A percentile compares a stretch with the other conserved stretches of the same genome.
These are phyloP conservation scores for Globisporangium irregulare DNA, from an alignment of 352 stramenopile genomes.

Conservation along the genomic window DNA sequence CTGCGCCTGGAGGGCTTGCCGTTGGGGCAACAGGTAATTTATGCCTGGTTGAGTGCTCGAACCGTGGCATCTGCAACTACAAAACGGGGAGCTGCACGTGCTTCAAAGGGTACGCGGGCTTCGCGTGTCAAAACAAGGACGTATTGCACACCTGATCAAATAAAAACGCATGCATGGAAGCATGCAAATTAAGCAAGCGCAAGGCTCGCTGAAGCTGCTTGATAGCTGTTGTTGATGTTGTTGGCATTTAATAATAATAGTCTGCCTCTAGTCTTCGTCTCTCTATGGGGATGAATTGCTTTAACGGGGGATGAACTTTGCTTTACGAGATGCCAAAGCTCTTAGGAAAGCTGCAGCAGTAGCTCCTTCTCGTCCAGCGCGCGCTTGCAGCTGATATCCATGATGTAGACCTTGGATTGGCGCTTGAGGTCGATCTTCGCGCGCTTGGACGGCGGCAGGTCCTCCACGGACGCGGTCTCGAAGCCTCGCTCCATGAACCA, in stretches of 20 bases:
- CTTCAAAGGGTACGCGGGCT: slow-evolving; percentile 76
- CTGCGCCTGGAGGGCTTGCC: slow-evolving; percentile 32
- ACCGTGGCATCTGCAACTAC: slow-evolving; percentile 91
- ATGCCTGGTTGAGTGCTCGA: slow-evolving; percentile 92
- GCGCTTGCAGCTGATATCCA: slow-evolving; percentile 83
- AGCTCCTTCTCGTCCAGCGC: slow-evolving; percentile 84
- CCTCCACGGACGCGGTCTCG: slow-evolving; percentile 84
- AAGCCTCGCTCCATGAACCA: slow-evolving; percentile 98
- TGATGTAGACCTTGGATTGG: slow-evolving; percentile 88
- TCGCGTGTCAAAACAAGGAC: slow-evolving; percentile 51
- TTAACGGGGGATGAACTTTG: neutral
- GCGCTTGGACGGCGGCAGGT: slow-evolving; percentile 79
- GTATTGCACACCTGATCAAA: slow-evolving; percentile 18
- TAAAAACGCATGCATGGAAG: slow-evolving; percentile 11
- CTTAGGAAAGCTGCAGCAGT: slow-evolving; percentile 55
- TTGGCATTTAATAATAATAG: slow-evolving; percentile 11
- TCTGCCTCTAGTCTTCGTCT: slow-evolving; percentile 6
- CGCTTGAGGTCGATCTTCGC: slow-evolving; percentile 78
- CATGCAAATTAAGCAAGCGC: neutral
- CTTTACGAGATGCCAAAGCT: neutral
- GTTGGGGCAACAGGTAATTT: slow-evolving; percentile 69
- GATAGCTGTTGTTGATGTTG: neutral
- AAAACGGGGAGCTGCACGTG: slow-evolving; percentile 79
- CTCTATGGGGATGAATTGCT: slow-evolving; percentile 1
- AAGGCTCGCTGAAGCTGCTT: neutral